A percentile compares a stretch with the other conserved stretches of the same genome.
These are phyloP conservation scores for Rhodosorus marinus DNA, from an alignment of 23 red algal species.

Conservation along the genomic window DNA sequence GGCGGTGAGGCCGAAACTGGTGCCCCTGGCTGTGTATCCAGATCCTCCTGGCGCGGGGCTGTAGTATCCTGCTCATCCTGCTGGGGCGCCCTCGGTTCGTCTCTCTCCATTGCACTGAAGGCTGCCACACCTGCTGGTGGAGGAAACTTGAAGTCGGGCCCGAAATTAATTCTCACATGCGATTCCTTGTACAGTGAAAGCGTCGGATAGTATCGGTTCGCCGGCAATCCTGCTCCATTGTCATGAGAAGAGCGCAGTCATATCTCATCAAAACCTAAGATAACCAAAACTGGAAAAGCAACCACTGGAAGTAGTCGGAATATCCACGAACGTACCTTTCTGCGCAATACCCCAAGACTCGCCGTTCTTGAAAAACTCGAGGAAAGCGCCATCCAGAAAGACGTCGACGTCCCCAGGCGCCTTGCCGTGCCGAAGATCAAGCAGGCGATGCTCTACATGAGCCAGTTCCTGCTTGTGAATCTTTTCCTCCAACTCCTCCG, in stretches of 20 bases:
- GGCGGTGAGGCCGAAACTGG: no score
- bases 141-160: neutral
- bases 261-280: neutral
- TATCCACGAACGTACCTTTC: neutral
- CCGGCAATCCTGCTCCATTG: neutral
- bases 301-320: neutral
- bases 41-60: no score
- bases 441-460: neutral
- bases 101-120: neutral
- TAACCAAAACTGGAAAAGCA: neutral
- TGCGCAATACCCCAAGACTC: neutral
- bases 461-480: neutral
- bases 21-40: no score
- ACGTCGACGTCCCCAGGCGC: neutral
- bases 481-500: neutral
- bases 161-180: neutral
- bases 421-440: neutral
- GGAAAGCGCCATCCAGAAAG: neutral
- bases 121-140: neutral
- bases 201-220: neutral
- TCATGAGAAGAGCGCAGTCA: neutral
- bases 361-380: no score
- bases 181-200: neutral
- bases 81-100: neutral
- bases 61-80: neutral